phyloP scores from a whole-genome alignment of 1,139 yeast genomes.

The Zygoascus sp. region DNA sequence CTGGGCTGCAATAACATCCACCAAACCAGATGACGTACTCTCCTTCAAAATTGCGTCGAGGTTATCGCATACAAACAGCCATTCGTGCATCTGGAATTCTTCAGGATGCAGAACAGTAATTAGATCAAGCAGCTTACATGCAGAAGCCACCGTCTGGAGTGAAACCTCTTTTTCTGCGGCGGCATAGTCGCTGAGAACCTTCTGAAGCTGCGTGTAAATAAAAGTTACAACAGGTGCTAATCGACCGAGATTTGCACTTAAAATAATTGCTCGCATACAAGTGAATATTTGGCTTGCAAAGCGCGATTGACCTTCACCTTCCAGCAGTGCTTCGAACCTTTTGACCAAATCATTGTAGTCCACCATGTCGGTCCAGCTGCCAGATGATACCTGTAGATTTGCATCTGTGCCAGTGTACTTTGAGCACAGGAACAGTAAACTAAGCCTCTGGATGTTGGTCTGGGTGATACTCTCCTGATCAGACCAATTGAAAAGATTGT shows the following conservation, averaged over 20 bases:
- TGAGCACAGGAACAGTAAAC: constrained; percentile 58
- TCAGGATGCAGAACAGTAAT: constrained; percentile 63
- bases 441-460: constrained; percentile 53
- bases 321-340: constrained; percentile 39
- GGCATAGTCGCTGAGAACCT: constrained; percentile 45
- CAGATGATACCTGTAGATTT: background rate
- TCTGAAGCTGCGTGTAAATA: constrained; percentile 56
- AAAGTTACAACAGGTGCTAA: constrained; percentile 68
- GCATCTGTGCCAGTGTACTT: constrained; percentile 33
- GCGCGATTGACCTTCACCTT: constrained; percentile 35
- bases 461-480: constrained; percentile 58
- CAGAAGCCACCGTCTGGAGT: constrained; percentile 37
- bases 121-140: constrained; percentile 75
- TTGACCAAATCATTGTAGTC: constrained; percentile 48
- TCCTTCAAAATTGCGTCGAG: constrained; percentile 54
- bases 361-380: constrained; percentile 19
- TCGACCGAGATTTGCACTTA: constrained; percentile 61
- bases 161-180: constrained; percentile 39
- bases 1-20: constrained; percentile 4
- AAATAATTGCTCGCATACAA: constrained; percentile 57
- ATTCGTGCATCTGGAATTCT: constrained; percentile 74
- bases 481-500: constrained; percentile 65
- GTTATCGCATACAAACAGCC: constrained; percentile 78
- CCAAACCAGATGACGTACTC: constrained; percentile 35
- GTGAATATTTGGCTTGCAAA: constrained; percentile 44